A percentile compares a stretch with the other conserved stretches of the same genome.
phyloP scores from a whole-genome alignment of 768 basidiomycete genomes.

The Boletus huronensis region DNA sequence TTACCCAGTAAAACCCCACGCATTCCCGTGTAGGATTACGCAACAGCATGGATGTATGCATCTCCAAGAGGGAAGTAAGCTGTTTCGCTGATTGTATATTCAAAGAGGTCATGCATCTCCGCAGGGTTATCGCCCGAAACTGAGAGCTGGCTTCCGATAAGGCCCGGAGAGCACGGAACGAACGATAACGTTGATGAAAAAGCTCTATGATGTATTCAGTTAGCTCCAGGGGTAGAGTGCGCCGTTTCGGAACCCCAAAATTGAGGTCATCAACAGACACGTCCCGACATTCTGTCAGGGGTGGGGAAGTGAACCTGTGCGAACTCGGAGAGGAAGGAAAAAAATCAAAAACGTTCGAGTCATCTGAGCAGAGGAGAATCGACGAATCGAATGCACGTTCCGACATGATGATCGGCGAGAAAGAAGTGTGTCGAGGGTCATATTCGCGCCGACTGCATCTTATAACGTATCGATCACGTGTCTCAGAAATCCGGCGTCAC shows the following conservation, averaged over 20 bases:
- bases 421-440: not conserved
- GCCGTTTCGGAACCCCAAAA: not conserved
- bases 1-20: slow-evolving; percentile 43
- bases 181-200: slow-evolving; percentile 14
- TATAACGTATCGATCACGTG: slow-evolving; percentile 17
- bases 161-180: slow-evolving; percentile 36
- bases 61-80: slow-evolving; percentile 29
- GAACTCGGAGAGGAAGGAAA: slow-evolving; percentile 17
- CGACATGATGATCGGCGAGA: slow-evolving; percentile 16
- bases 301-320: slow-evolving; percentile 25
- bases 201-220: slow-evolving; percentile 30
- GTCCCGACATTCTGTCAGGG: slow-evolving; percentile 10
- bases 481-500: slow-evolving; percentile 9
- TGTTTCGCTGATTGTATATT: slow-evolving; percentile 19
- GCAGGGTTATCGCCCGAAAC: slow-evolving; percentile 43
- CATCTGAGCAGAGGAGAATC: slow-evolving; percentile 12
- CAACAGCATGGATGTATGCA: slow-evolving; percentile 30
- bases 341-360: slow-evolving; percentile 5
- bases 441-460: not conserved
- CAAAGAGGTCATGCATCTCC: slow-evolving; percentile 29
- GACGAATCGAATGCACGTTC: not conserved
- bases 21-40: slow-evolving; percentile 11
- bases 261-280: not conserved
- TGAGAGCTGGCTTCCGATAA: slow-evolving; percentile 40
- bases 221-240: slow-evolving; percentile 31